These are phyloP conservation scores for Coccomyxa subellipsoidea DNA, from an alignment of 163 green algal species.

Conservation along the genomic window DNA sequence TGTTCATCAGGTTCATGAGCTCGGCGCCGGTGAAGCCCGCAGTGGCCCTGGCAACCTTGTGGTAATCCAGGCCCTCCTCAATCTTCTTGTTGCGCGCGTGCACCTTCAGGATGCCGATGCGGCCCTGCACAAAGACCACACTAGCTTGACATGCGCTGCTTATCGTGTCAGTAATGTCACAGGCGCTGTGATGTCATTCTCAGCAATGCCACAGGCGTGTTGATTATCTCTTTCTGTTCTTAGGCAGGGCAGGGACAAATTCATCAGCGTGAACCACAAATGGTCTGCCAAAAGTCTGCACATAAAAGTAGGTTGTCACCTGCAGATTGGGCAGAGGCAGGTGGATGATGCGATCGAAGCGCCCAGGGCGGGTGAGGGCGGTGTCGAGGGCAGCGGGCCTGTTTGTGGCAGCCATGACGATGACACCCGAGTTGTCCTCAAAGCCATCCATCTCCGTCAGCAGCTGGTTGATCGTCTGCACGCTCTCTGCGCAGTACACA, in stretches of 20 bases:
- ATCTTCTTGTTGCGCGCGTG: conserved; percentile 82
- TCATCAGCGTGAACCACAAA: too few relatives aligned
- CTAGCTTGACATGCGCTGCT: background rate
- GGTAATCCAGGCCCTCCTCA: conserved; percentile 73
- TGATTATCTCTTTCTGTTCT: too few relatives aligned
- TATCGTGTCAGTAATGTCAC: too few relatives aligned
- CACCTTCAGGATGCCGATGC: conserved; percentile 87
- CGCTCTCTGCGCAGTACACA: conserved; percentile 44
- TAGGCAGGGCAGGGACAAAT: too few relatives aligned
- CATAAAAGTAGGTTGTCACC: background rate
- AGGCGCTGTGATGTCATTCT: too few relatives aligned
- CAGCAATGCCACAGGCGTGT: too few relatives aligned
- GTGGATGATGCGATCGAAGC: conserved; percentile 94
- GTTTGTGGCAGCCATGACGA: conserved; percentile 98
- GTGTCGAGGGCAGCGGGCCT: conserved; percentile 88
- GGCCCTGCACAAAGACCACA: conserved; percentile 43
- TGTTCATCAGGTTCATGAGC: conserved; percentile 93
- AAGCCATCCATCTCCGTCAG: conserved; percentile 97
- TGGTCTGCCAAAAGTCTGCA: background rate
- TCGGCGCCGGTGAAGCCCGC: conserved; percentile 90
- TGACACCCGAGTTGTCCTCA: conserved; percentile 95
- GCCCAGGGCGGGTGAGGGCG: conserved; percentile 85
- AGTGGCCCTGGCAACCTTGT: conserved; percentile 74
- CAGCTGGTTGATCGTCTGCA: conserved; percentile 57
- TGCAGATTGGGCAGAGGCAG: conserved; percentile 81